Conservation (phyloP, 805 yeast species). For the Cyberlindnera sargentensis region DNA sequence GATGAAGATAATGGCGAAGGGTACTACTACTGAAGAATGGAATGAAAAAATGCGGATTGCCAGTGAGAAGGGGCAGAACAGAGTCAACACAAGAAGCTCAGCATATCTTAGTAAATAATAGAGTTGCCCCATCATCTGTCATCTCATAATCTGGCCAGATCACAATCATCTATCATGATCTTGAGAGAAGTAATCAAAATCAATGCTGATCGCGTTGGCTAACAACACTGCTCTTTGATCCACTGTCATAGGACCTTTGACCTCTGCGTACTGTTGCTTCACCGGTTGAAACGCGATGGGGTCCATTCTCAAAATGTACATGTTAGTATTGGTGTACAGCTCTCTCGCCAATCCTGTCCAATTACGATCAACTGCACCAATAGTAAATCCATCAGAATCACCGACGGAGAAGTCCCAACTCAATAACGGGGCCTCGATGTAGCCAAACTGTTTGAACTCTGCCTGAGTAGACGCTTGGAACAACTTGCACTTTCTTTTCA, state of each 20-base stretch:
- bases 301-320: conserved; percentile 78
- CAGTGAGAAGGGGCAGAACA: not conserved
- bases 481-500: conserved; percentile 83
- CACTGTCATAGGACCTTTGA: conserved; percentile 44
- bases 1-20: conserved; percentile 33
- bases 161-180: not conserved
- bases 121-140: no score
- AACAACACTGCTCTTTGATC: conserved; percentile 81
- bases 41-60: conserved; percentile 12
- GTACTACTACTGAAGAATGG: conserved; percentile 35
- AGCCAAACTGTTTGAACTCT: conserved; percentile 67
- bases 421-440: conserved; percentile 76
- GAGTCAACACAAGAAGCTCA: not conserved
- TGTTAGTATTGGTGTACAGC: conserved; percentile 87
- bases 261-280: conserved; percentile 41
- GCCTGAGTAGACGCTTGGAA: conserved; percentile 39
- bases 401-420: conserved; percentile 76
- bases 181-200: conserved; percentile 90
- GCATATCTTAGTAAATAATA: no score
- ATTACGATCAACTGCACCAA: conserved; percentile 78
- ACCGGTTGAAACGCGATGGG: conserved; percentile 54
- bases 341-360: conserved; percentile 95
- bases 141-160: no score
- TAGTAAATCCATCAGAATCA: conserved; percentile 48
- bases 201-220: conserved; percentile 84